These are phyloP conservation scores for Coemansia sp. DNA, from an alignment of 192 early-diverging fungal genomes.

Conservation along the genomic window DNA sequence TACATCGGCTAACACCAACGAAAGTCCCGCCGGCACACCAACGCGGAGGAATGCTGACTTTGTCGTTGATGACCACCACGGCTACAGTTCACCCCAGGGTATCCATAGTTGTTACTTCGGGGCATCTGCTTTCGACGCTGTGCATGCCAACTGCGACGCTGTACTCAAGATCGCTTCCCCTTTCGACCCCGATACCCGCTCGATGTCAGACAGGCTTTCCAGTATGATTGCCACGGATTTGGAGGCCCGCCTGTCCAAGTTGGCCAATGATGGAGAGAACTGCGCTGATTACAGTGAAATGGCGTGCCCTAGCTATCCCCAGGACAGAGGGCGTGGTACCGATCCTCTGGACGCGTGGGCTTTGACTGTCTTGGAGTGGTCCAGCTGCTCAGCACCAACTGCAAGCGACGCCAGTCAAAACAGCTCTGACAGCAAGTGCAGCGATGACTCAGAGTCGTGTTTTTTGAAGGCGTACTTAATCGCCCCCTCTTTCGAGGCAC, in stretches of 20 bases:
- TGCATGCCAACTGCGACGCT: neutral
- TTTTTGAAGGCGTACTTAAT: neutral
- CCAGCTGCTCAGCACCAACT: neutral
- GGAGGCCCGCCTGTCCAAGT: neutral
- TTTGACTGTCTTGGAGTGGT: neutral
- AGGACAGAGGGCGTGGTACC: neutral
- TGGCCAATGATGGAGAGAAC: neutral
- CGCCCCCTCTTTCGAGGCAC: neutral
- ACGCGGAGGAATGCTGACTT: too few species aligned
- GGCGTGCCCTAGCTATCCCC: too few species aligned
- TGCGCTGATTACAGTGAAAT: too few species aligned
- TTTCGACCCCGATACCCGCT: neutral
- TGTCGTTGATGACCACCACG: too few species aligned
- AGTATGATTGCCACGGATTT: neutral
- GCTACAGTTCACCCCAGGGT: too few species aligned
- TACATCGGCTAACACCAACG: too few species aligned
- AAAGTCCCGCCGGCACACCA: too few species aligned
- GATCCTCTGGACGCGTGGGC: neutral
- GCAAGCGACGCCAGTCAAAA: neutral
- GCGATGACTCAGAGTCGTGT: neutral
- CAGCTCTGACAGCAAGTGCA: too few species aligned
- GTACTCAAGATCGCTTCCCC: neutral
- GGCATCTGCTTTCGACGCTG: too few species aligned
- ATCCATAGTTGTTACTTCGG: too few species aligned
- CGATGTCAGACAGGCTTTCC: neutral